Conservation (phyloP, 257 asterid species). For the Capsicum pubescens region DNA sequence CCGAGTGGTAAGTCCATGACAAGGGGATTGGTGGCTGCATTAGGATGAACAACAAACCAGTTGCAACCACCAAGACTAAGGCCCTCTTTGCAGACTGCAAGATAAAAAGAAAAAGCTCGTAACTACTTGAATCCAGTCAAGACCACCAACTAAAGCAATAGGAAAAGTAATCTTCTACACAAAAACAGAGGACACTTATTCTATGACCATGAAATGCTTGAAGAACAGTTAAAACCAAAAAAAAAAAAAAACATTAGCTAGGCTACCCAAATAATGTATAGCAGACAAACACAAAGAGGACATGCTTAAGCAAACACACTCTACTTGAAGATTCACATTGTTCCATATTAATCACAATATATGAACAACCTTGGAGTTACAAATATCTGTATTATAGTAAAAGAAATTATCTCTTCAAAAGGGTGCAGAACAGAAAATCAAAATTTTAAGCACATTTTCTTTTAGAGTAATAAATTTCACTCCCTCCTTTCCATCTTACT, state of each 20-base stretch:
- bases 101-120: constrained; percentile 20
- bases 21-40: constrained; percentile 96
- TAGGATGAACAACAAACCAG: constrained; percentile 77
- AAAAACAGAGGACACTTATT: constrained; percentile 11
- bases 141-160: neutral
- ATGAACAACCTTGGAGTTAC: neutral
- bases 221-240: constrained; percentile 5
- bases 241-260: neutral
- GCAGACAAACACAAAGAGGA: constrained; percentile 17
- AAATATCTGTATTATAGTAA: neutral
- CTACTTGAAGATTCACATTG: constrained; percentile 12
- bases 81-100: constrained; percentile 91
- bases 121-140: constrained; percentile 26
- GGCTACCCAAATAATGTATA: neutral
- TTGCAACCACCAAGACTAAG: constrained; percentile 82
- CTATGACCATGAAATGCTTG: constrained; percentile 16
- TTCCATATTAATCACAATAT: constrained; percentile 7
- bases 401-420: neutral
- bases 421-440: constrained; percentile 11
- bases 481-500: too few relatives aligned
- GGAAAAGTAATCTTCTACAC: neutral
- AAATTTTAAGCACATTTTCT: constrained; percentile 10
- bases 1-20: constrained; percentile 84
- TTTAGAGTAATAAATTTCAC: neutral
- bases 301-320: neutral